Evolutionary conservation across 2,329 filamentous ascomycete genomes (phyloP), one percentile per base, ranked within the genome.

Genomic region (Lachnellula occidentalis): DNA sequence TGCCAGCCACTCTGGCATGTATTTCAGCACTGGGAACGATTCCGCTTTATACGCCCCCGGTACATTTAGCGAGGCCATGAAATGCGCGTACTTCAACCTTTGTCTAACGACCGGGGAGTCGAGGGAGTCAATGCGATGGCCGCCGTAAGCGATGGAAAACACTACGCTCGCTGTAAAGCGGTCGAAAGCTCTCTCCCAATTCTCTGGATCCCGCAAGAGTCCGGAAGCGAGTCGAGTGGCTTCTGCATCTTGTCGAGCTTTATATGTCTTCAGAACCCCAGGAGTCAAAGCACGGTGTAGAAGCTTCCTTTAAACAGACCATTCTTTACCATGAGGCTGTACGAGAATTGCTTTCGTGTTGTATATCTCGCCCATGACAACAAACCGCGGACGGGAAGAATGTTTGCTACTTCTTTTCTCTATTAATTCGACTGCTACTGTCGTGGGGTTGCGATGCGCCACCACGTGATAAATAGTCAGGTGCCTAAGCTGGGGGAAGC

Each of bases 81-180:
- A 75, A 11, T 77, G 74, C 70, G 79, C 76, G 61, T 76, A 74
- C 34, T 71, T 66, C 61, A 79, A 74, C 7, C 75, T 69, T 41
- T 76, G 70, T 34, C 70, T 70, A 41, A 79, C 74, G 22, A 79
- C 73, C 51, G 73, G 66, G 5, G 78, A 70, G 21, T 76, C 69
- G 19, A 75, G 60, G 1, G 75, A 74, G 55, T 78, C 74, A 51
- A 78, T 74, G 6, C 76, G 73, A 53, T 77, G 75, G 0, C 78
- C 77, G 0, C 78, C 77, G 58, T 79, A 80, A 4, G 76, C 71
- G 4, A 79, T 74, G 5, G 72, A 76, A 57, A 79, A 77, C 5
- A 78, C 76, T 34, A 79, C 70, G 57, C 73, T 76, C 1, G 73
- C 72, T 0, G 76, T 76, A 58, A 76, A 80, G 0, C 74, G 69